phyloP scores from a whole-genome alignment of 768 basidiomycete species.

The Lactarius akahatsu region DNA sequence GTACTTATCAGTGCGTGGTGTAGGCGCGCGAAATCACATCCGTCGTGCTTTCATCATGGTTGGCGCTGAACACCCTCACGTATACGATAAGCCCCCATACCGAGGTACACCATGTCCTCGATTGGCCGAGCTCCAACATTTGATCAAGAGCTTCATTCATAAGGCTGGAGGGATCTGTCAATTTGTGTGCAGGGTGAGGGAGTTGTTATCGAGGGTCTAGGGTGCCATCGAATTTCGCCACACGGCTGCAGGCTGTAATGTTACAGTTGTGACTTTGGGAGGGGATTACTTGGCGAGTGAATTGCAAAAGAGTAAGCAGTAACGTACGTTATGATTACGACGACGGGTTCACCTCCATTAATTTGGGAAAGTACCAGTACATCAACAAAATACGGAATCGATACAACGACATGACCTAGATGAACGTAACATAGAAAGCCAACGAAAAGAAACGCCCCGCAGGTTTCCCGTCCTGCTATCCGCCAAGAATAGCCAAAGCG shows the following conservation, averaged over 20 bases:
- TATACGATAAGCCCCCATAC: not conserved
- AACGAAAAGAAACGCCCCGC: not conserved
- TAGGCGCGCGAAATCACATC: not conserved
- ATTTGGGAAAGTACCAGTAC: not conserved
- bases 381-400: not conserved
- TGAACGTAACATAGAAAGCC: not conserved
- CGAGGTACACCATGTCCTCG: not conserved
- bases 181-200: not conserved
- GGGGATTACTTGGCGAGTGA: not conserved
- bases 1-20: not conserved
- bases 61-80: not conserved
- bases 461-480: slow-evolving; percentile 32
- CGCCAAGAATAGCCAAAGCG: slow-evolving; percentile 69
- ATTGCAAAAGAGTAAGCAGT: slow-evolving; percentile 5
- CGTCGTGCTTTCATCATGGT: not conserved
- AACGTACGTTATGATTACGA: slow-evolving; percentile 9
- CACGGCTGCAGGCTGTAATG: not conserved
- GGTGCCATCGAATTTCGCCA: not conserved
- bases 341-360: not conserved
- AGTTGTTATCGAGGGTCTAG: not conserved
- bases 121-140: not conserved
- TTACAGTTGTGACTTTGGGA: not conserved
- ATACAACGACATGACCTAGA: not conserved
- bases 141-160: not conserved
- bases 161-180: not conserved